phyloP scores from a whole-genome alignment of 2,329 filamentous ascomycete species.

The Shiraia bambusicola region DNA sequence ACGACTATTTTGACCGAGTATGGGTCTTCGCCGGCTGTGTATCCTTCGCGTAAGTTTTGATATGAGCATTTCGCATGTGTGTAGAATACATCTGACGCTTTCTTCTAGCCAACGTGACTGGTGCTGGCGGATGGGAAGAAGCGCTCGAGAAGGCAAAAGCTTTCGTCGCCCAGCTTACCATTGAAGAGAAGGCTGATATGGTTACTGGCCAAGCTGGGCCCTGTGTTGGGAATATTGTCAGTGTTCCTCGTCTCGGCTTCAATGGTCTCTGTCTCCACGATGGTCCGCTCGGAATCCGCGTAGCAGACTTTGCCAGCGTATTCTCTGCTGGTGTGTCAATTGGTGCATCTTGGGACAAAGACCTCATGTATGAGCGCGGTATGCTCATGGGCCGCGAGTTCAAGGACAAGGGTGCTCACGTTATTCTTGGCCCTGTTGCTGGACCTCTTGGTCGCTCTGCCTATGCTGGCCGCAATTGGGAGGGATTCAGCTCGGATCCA shows the following conservation, averaged over 20 bases:
- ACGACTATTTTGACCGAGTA: slow-evolving; percentile 33
- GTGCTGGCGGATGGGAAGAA: slow-evolving; percentile 35
- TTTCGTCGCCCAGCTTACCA: slow-evolving; percentile 32
- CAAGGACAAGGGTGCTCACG: slow-evolving; percentile 42
- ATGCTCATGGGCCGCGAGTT: slow-evolving; percentile 42
- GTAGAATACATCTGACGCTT: slow-evolving; percentile 44
- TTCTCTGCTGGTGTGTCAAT: slow-evolving; percentile 46
- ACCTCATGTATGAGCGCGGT: slow-evolving; percentile 42
- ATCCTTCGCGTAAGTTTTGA: slow-evolving; percentile 30
- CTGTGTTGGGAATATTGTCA: slow-evolving; percentile 58
- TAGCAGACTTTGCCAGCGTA: slow-evolving; percentile 40
- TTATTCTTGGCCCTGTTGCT: slow-evolving; percentile 53
- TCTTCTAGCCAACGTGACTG: slow-evolving; percentile 28
- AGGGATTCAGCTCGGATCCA: slow-evolving; percentile 49
- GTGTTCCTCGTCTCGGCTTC: slow-evolving; percentile 43
- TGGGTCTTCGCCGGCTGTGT: slow-evolving; percentile 31
- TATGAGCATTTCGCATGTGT: neutral
- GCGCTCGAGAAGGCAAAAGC: slow-evolving; percentile 36
- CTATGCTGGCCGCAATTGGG: slow-evolving; percentile 49
- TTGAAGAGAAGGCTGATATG: slow-evolving; percentile 40
- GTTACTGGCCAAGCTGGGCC: slow-evolving; percentile 44
- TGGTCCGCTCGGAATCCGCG: slow-evolving; percentile 41
- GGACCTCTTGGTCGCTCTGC: slow-evolving; percentile 48
- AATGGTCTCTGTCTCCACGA: slow-evolving; percentile 46
- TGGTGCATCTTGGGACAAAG: slow-evolving; percentile 43